phyloP scores from a whole-genome alignment of 345 rosid genomes.

The Firmiana major region DNA sequence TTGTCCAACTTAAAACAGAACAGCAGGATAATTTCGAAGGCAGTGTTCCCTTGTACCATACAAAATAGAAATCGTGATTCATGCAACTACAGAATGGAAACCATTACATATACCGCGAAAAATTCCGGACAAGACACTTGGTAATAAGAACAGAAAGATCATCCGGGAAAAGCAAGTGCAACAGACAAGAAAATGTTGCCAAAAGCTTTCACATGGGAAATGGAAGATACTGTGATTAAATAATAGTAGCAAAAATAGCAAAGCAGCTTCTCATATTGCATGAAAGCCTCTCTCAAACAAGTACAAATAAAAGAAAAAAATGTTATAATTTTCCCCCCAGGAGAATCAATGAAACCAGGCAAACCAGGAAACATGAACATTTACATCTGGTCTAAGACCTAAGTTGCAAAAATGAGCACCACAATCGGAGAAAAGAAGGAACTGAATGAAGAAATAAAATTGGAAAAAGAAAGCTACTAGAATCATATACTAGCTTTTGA shows the following conservation, averaged over 20 bases:
- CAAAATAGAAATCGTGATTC: neutral
- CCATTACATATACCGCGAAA: neutral
- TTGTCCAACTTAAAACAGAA: neutral
- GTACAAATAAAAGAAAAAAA: constrained; percentile 20
- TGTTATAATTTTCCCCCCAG: neutral
- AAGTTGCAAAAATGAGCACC: constrained; percentile 18
- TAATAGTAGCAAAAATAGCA: neutral
- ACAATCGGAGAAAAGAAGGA: neutral
- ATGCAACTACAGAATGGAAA: neutral
- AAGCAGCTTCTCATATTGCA: constrained; percentile 18
- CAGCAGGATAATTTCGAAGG: neutral
- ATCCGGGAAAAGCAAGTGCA: neutral
- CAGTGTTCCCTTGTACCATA: neutral
- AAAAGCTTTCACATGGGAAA: neutral
- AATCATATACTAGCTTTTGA: constrained; percentile 26
- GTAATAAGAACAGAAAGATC: neutral
- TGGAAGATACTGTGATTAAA: neutral
- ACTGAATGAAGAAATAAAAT: constrained; percentile 14
- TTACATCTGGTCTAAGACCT: constrained; percentile 35
- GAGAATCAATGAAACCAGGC: constrained; percentile 18
- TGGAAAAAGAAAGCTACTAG: constrained; percentile 8
- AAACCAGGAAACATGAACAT: constrained; percentile 24
- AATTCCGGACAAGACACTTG: neutral
- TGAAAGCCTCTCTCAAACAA: constrained; percentile 21
- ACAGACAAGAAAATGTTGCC: neutral